These are phyloP conservation scores for Fraxinus latifolia DNA, from an alignment of 305 asterid species.

Conservation along the genomic window DNA sequence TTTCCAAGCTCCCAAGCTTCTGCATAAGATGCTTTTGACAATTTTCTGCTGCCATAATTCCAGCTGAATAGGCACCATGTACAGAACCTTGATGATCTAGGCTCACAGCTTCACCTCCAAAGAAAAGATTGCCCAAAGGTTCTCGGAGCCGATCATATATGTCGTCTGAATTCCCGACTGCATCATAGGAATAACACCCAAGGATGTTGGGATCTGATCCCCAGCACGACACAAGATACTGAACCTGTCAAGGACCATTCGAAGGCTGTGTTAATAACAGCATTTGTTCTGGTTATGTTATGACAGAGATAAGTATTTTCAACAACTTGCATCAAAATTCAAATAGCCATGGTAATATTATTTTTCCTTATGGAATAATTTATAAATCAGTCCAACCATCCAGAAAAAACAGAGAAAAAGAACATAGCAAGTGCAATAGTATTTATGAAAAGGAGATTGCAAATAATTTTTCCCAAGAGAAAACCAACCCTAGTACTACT, in stretches of 20 bases:
- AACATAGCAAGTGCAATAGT: neutral
- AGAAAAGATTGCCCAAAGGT: conserved; percentile 80
- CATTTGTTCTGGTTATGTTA: neutral
- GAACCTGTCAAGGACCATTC: conserved; percentile 45
- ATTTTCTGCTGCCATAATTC: conserved; percentile 76
- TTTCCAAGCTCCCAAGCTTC: conserved; percentile 56
- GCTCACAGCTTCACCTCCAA: conserved; percentile 95
- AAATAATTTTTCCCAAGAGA: neutral
- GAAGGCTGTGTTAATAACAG: conserved; percentile 7
- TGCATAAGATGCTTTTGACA: conserved; percentile 63
- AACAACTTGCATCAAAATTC: neutral
- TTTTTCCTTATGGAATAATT: neutral
- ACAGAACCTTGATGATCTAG: conserved; percentile 93
- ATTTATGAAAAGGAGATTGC: neutral
- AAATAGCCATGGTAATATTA: neutral
- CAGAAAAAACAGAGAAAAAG: neutral
- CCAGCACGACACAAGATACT: conserved; percentile 83
- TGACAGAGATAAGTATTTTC: neutral
- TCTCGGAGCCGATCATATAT: conserved; percentile 81
- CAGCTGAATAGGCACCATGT: conserved; percentile 94
- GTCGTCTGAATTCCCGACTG: conserved; percentile 79
- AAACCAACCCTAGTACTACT: neutral
- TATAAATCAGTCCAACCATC: neutral
- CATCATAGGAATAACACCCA: conserved; percentile 88
- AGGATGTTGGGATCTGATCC: conserved; percentile 80